Evolutionary conservation across 2,329 filamentous ascomycete genomes (phyloP), one percentile per base, ranked within the genome.

Genomic region (Juglanconis oblonga): DNA sequence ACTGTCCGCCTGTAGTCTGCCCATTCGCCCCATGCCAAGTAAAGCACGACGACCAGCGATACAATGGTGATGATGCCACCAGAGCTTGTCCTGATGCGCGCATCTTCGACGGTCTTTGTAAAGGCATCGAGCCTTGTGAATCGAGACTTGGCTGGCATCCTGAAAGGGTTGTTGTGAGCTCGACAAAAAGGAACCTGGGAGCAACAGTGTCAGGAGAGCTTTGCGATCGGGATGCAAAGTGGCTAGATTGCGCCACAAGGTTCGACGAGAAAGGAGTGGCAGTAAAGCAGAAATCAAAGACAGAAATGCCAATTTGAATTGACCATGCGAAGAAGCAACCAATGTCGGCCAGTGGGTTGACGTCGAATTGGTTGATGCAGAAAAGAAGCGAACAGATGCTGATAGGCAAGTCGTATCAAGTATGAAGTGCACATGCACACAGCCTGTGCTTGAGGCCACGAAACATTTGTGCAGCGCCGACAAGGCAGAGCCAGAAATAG

Each of bases 41-140:
- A 97, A 49, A 98, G 72, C 57, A 99, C 92, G 56, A 97, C 84
- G 54, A 99, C 74, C 69, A 99, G 80, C 62, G 93, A 97, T 66
- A 89, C 84, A 69, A 99, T 92, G 58, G 95, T 99, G 70, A 99
- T 92, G 68, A 99, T 86, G 67, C 95, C 95, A 66, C 95, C 95
- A 3, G 92, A 97, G 6, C 93, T 97, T 36, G 95, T 99, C 70
- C 96, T 90, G 73, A 99, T 87, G 69, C 95, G 87, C 67, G 96
- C 95, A 86, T 99, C 95, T 75, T 99, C 95, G 68, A 99, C 95
- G 11, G 95, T 99, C 79, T 99, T 99, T 55, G 94, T 97, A 75
- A 99, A 99, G 82, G 95, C 95, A 77, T 99, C 95, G 65, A 99
- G 91, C 85, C 89, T 89, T 62, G 91, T 97, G 74, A 99, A 97